Percentiles rank a stretch among this genome's conserved stretches.
Evolutionary conservation across 345 rosid genomes (phyloP).

Genomic region (Eucalyptus rudis): DNA sequence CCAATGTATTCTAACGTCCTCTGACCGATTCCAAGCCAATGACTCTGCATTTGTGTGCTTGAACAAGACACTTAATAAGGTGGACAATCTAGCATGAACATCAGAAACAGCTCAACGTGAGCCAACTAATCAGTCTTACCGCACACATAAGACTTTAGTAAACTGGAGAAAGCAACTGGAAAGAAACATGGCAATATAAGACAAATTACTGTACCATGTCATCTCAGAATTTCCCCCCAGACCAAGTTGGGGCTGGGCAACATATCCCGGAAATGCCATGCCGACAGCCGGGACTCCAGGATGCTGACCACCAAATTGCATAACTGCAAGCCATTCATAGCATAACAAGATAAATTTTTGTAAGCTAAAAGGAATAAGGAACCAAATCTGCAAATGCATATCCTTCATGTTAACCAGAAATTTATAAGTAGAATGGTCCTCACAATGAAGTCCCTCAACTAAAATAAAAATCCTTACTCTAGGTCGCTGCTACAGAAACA

Average conservation of each 20-base stretch:
- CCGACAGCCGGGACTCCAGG: conserved; percentile 90
- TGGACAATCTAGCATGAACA: neutral
- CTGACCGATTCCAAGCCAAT: neutral
- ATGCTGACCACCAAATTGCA: conserved; percentile 94
- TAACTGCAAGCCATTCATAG: conserved; percentile 32
- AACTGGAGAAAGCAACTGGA: neutral
- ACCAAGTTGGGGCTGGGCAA: conserved; percentile 74
- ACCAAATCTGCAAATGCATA: neutral
- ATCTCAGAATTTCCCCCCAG: conserved; percentile 82
- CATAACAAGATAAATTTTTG: neutral
- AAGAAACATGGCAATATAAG: neutral
- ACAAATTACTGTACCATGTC: conserved; percentile 55
- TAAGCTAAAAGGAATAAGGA: neutral
- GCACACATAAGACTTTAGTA: neutral
- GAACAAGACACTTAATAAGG: neutral
- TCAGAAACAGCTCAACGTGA: neutral
- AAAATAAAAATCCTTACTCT: neutral
- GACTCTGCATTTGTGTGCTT: neutral
- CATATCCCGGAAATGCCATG: conserved; percentile 95
- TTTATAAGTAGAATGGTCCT: neutral
- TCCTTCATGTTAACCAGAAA: neutral
- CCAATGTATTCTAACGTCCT: neutral
- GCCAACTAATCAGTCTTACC: neutral
- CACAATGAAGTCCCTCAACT: neutral
- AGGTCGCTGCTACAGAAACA: neutral